Evolutionary conservation across 768 basidiomycete species (phyloP).

Genomic region (Amanita molliuscula): DNA sequence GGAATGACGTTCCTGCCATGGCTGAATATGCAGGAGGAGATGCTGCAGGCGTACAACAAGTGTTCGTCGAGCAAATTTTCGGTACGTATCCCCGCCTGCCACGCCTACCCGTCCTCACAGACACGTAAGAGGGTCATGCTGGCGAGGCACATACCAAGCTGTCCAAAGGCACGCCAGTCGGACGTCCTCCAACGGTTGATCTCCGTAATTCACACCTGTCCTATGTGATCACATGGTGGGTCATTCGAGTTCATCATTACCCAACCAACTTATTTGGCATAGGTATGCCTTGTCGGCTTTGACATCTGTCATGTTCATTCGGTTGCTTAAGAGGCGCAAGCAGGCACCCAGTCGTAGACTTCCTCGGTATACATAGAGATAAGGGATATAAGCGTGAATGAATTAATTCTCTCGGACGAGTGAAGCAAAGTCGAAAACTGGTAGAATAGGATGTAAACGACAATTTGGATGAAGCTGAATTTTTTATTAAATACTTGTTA

Average conservation of each 20-base stretch:
- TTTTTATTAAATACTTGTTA: background rate
- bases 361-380: slow-evolving; percentile 37
- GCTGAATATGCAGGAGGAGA: slow-evolving; percentile 69
- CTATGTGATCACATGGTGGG: slow-evolving; percentile 91
- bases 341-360: slow-evolving; percentile 38
- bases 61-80: slow-evolving; percentile 86
- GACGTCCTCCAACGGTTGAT: slow-evolving; percentile 74
- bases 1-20: slow-evolving; percentile 80
- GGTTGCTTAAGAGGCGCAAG: slow-evolving; percentile 49
- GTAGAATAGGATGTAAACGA: slow-evolving; percentile 22
- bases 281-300: slow-evolving; percentile 89
- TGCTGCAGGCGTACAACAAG: slow-evolving; percentile 66
- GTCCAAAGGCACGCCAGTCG: slow-evolving; percentile 72
- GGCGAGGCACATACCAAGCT: slow-evolving; percentile 57
- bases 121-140: slow-evolving; percentile 64
- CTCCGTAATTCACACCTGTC: slow-evolving; percentile 90
- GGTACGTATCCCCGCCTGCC: slow-evolving; percentile 37
- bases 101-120: background rate
- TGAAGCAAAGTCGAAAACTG: slow-evolving; percentile 30
- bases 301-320: slow-evolving; percentile 75
- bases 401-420: slow-evolving; percentile 7
- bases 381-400: background rate
- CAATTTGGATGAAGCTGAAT: slow-evolving; percentile 9
- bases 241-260: slow-evolving; percentile 3
- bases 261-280: slow-evolving; percentile 1